Percentiles rank a stretch among this genome's conserved stretches.
These are phyloP conservation scores for Myxozyma udenii DNA, from an alignment of 805 yeast genomes.

Conservation along the genomic window DNA sequence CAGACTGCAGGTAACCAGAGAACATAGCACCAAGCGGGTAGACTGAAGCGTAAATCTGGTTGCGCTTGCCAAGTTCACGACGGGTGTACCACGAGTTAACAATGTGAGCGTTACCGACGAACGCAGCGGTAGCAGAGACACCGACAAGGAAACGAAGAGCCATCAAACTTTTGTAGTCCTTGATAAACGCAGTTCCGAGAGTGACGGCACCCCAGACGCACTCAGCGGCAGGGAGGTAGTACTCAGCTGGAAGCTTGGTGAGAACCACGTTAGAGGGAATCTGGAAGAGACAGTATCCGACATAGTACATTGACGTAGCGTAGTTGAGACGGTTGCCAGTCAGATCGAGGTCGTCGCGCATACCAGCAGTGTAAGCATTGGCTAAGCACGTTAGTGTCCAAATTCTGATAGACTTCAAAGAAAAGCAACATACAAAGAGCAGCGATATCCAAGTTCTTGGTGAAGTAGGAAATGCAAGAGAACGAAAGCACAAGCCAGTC, in stretches of 20 bases:
- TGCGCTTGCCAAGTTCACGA: slow-evolving; percentile 58
- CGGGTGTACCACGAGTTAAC: slow-evolving; percentile 53
- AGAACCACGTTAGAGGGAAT: slow-evolving; percentile 41
- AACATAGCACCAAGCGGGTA: slow-evolving; percentile 62
- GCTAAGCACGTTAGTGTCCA: too few relatives aligned
- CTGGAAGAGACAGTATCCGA: slow-evolving; percentile 41
- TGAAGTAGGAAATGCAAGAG: slow-evolving; percentile 62
- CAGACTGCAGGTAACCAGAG: slow-evolving; percentile 62
- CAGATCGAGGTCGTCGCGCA: slow-evolving; percentile 54
- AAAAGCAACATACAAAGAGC: too few relatives aligned
- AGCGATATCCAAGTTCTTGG: slow-evolving; percentile 60
- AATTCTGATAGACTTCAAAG: too few relatives aligned
- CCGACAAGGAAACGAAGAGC: slow-evolving; percentile 45
- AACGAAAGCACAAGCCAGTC: slow-evolving; percentile 55
- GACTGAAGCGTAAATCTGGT: slow-evolving; percentile 57
- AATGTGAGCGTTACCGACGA: slow-evolving; percentile 44
- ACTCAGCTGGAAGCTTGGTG: slow-evolving; percentile 37
- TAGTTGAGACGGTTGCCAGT: slow-evolving; percentile 59
- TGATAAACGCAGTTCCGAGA: slow-evolving; percentile 35
- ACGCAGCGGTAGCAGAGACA: slow-evolving; percentile 45
- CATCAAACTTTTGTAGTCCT: slow-evolving; percentile 36
- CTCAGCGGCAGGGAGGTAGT: slow-evolving; percentile 40
- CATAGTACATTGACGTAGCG: slow-evolving; percentile 43
- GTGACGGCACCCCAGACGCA: slow-evolving; percentile 43
- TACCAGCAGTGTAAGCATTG: slow-evolving; percentile 65